Evolutionary conservation across 2,329 filamentous ascomycete genomes (phyloP).

Genomic region (Alternaria arbusti): DNA sequence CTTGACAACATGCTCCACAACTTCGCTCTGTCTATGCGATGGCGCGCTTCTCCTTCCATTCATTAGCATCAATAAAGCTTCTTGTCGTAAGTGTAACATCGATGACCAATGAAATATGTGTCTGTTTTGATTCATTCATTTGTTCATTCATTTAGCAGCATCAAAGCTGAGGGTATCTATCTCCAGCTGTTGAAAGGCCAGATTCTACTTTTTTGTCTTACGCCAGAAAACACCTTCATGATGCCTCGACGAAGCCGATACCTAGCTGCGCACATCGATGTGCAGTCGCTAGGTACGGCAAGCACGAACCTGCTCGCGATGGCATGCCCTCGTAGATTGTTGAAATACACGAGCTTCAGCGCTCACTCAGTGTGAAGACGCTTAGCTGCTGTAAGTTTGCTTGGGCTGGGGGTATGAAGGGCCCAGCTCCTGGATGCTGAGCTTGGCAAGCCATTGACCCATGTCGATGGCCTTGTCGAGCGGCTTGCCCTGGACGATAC

Average conservation of each 20-base stretch:
- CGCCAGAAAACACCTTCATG: constrained; percentile 3
- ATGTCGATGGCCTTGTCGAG: constrained; percentile 83
- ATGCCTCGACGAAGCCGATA: constrained; percentile 1
- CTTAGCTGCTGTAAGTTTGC: constrained; percentile 50
- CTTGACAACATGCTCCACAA: no score
- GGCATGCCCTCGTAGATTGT: constrained; percentile 46
- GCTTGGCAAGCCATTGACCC: constrained; percentile 93
- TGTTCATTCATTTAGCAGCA: constrained; percentile 5
- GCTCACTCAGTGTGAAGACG: constrained; percentile 33
- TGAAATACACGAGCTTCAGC: constrained; percentile 49
- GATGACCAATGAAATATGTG: background rate
- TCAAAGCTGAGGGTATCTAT: constrained; percentile 24
- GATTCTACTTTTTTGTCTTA: constrained; percentile 4
- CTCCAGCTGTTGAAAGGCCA: constrained; percentile 30
- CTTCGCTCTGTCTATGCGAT: no score
- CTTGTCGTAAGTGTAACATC: background rate
- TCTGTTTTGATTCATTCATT: background rate
- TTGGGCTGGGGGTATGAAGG: constrained; percentile 71
- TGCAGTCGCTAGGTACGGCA: background rate
- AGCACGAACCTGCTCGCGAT: background rate
- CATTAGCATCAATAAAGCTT: no score
- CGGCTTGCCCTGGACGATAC: constrained; percentile 82
- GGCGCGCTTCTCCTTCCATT: no score
- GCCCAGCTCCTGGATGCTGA: constrained; percentile 94
- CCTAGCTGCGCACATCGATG: background rate